Evolutionary conservation across 257 asterid species (phyloP).

Genomic region (Solanum boliviense): DNA sequence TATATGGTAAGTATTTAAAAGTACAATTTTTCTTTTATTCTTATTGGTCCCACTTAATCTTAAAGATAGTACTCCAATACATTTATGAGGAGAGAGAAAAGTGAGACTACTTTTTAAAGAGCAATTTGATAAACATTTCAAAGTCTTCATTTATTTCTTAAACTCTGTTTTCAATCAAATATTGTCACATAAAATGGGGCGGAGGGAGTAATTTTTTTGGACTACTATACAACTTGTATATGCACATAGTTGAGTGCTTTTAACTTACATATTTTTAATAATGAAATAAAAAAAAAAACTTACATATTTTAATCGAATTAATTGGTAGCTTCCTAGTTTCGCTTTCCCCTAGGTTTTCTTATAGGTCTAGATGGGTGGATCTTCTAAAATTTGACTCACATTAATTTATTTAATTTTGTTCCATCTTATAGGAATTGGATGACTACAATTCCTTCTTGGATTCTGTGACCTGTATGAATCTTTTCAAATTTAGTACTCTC

Average conservation of each 20-base stretch:
- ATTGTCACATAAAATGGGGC: too few relatives aligned
- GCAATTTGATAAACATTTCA: too few relatives aligned
- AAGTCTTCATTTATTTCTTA: too few relatives aligned
- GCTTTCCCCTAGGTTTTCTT: not conserved
- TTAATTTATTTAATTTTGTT: not conserved
- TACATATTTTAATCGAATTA: not conserved
- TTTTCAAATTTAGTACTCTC: not conserved
- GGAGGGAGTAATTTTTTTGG: not conserved
- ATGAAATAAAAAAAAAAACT: too few relatives aligned
- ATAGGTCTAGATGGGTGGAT: not conserved
- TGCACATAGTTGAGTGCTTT: not conserved
- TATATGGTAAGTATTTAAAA: too few relatives aligned
- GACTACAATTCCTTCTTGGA: not conserved
- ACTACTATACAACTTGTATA: not conserved
- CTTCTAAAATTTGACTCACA: not conserved
- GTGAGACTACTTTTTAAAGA: too few relatives aligned
- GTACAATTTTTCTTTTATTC: too few relatives aligned
- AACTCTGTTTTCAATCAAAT: too few relatives aligned
- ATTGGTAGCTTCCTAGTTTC: not conserved
- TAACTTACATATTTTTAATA: not conserved
- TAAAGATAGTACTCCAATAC: too few relatives aligned
- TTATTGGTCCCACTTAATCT: too few relatives aligned
- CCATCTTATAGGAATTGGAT: not conserved
- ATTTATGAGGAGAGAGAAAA: too few relatives aligned
- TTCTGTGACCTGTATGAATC: not conserved